Conservation (phyloP, 805 yeast species). For the Candida pseudoglaebosa region DNA sequence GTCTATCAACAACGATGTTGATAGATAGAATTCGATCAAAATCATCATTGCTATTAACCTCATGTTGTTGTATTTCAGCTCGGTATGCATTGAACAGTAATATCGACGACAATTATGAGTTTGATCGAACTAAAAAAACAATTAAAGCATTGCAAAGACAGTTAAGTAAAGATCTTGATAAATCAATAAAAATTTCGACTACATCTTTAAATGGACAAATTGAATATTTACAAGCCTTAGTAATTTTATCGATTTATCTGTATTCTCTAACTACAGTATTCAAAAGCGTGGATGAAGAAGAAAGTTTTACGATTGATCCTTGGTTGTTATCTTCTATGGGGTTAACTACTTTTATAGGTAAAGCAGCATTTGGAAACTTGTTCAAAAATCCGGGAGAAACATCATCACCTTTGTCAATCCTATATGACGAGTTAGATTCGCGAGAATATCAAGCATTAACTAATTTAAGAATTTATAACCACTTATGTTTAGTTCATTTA, state of each 20-base stretch:
- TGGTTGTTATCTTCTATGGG: conserved; percentile 70
- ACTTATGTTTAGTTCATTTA: conserved; percentile 61
- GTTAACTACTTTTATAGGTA: conserved; percentile 55
- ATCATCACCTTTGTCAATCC: conserved; percentile 16
- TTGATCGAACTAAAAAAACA: conserved; percentile 22
- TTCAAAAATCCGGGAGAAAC: conserved; percentile 11
- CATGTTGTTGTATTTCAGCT: conserved; percentile 60
- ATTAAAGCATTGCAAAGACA: conserved; percentile 44
- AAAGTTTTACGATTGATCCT: conserved; percentile 53
- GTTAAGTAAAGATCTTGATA: conserved; percentile 47
- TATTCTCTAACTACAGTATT: conserved; percentile 50
- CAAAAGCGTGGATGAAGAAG: conserved; percentile 9
- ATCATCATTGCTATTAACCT: conserved; percentile 63
- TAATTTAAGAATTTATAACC: conserved; percentile 66
- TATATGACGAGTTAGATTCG: conserved; percentile 29
- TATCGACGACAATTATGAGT: conserved; percentile 22
- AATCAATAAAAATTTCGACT: conserved; percentile 33
- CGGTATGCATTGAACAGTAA: conserved; percentile 40
- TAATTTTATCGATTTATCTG: conserved; percentile 62
- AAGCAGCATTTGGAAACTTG: conserved; percentile 43
- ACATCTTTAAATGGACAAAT: conserved; percentile 30
- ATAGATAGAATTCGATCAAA: conserved; percentile 44
- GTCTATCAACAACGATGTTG: conserved; percentile 44
- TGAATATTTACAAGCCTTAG: conserved; percentile 67
- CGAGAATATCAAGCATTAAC: conserved; percentile 52